phyloP scores from a whole-genome alignment of 495 filamentous ascomycete species.

The Pyrenopolyporus hunteri region DNA sequence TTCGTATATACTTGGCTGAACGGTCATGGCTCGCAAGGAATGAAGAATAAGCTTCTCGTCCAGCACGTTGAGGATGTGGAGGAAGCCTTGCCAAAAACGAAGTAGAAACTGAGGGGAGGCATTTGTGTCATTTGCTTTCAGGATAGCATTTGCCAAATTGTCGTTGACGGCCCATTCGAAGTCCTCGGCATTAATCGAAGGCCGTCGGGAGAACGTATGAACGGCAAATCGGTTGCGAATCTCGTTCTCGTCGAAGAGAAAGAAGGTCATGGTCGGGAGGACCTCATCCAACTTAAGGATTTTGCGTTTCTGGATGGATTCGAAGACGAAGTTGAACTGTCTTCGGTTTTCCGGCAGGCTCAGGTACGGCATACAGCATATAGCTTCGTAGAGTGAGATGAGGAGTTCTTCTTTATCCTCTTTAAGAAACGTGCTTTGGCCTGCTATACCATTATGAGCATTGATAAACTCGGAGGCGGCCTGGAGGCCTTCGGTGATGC shows the following conservation, averaged over 20 bases:
- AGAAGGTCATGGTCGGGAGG: slow-evolving; percentile 77
- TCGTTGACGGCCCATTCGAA: slow-evolving; percentile 85
- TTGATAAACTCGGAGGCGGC: slow-evolving; percentile 48
- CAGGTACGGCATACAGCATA: slow-evolving; percentile 58
- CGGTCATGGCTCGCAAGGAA: slow-evolving; percentile 76
- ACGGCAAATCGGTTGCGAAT: slow-evolving; percentile 70
- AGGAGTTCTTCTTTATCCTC: slow-evolving; percentile 47
- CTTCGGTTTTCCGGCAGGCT: slow-evolving; percentile 45
- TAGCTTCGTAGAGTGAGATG: slow-evolving; percentile 58
- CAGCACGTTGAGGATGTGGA: slow-evolving; percentile 70
- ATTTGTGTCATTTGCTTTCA: slow-evolving; percentile 55
- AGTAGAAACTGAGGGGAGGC: slow-evolving; percentile 53
- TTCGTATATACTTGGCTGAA: slow-evolving; percentile 70
- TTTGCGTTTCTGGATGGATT: slow-evolving; percentile 73
- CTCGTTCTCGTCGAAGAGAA: slow-evolving; percentile 73
- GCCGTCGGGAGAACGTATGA: slow-evolving; percentile 66
- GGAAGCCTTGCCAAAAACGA: slow-evolving; percentile 77
- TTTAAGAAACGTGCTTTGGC: slow-evolving; percentile 43
- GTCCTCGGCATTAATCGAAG: slow-evolving; percentile 64
- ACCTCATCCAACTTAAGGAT: slow-evolving; percentile 71
- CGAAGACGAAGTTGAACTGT: slow-evolving; percentile 78
- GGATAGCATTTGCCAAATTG: slow-evolving; percentile 57
- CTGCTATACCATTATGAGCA: slow-evolving; percentile 42
- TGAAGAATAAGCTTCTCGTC: slow-evolving; percentile 78
- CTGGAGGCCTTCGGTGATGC: slow-evolving; percentile 46